Evolutionary conservation across 2,329 filamentous ascomycete species (phyloP).

Genomic region (Diaporthe aspalathi): DNA sequence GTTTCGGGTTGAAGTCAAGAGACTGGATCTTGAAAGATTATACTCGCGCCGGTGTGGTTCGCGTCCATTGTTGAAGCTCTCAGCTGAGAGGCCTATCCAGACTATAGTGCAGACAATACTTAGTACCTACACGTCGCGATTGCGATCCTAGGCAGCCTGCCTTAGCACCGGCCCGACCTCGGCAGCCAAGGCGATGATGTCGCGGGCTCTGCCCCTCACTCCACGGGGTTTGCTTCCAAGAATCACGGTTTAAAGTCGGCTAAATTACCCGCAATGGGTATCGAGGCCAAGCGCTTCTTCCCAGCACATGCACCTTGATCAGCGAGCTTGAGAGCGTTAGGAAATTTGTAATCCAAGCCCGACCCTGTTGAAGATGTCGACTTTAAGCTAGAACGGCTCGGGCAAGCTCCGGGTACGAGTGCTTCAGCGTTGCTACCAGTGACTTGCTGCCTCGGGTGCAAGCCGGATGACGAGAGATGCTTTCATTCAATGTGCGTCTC

Average conservation of each 20-base stretch:
- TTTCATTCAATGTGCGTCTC: not conserved
- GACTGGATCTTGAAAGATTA: not conserved
- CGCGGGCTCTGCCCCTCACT: not conserved
- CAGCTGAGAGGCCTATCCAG: too few species aligned
- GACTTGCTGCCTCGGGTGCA: not conserved
- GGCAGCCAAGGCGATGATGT: slow-evolving; percentile 1
- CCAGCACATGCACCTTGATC: not conserved
- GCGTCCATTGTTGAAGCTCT: not conserved
- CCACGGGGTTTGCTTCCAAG: not conserved
- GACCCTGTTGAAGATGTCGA: not conserved
- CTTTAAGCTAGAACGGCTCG: not conserved
- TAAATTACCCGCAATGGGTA: not conserved
- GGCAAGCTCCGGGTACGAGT: not conserved
- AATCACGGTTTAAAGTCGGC: not conserved
- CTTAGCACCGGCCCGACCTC: slow-evolving; percentile 1
- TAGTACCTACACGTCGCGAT: not conserved
- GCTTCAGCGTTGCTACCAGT: not conserved
- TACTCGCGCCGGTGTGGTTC: too few species aligned
- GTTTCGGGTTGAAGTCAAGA: not conserved
- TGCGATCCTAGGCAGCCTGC: not conserved
- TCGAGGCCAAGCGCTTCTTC: not conserved
- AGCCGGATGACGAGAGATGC: not conserved
- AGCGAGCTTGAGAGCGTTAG: not conserved
- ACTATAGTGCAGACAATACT: too few species aligned
- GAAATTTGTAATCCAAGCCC: not conserved